Evolutionary conservation across 2,329 filamentous ascomycete genomes (phyloP).

Genomic region (Nannizziopsis arthrosporioides): DNA sequence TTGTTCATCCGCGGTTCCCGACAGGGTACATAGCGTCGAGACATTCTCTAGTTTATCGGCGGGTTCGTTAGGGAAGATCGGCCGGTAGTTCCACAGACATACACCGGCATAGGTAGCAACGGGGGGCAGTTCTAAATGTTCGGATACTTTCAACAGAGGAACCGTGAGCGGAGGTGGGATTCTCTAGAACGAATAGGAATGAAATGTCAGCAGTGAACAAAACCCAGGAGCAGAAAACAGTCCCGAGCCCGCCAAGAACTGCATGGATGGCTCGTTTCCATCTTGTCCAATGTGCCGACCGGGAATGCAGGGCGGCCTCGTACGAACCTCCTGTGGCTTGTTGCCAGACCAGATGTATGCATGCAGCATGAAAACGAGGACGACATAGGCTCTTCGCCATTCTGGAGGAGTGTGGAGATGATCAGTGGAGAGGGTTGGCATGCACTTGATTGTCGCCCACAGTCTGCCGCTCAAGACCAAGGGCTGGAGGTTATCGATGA

Average conservation of each 20-base stretch:
- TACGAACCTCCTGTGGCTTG: conserved; percentile 52
- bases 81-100: conserved; percentile 94
- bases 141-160: conserved; percentile 66
- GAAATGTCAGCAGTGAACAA: conserved; percentile 3
- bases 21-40: conserved; percentile 78
- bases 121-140: conserved; percentile 70
- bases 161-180: conserved; percentile 73
- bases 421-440: conserved; percentile 73
- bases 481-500: conserved; percentile 73
- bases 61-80: conserved; percentile 70
- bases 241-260: conserved; percentile 2
- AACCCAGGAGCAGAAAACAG: not conserved
- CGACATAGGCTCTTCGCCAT: conserved; percentile 77
- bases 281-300: not conserved
- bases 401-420: conserved; percentile 73
- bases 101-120: conserved; percentile 90
- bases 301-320: not conserved
- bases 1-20: conserved; percentile 87
- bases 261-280: not conserved
- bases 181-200: conserved; percentile 28
- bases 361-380: conserved; percentile 70
- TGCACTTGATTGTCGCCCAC: conserved; percentile 62
- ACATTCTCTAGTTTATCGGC: conserved; percentile 80
- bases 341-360: conserved; percentile 83
- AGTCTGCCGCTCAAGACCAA: conserved; percentile 76